Conservation (phyloP, 176 grass and related monocot genomes). For the Ampelocalamus luodianensis region DNA sequence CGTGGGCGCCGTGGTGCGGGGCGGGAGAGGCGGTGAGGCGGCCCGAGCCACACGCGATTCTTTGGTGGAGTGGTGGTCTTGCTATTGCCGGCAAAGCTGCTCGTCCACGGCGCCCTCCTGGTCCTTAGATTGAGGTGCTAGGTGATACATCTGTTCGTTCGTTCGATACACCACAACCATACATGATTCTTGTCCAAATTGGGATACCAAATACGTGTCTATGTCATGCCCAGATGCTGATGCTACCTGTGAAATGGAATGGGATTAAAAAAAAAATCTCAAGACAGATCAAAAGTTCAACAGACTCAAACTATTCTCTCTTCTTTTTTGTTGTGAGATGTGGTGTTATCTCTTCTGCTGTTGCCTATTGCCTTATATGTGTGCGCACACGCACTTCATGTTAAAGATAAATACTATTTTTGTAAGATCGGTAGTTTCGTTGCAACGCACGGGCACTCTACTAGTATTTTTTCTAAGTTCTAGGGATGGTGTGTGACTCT, state of each 20-base stretch:
- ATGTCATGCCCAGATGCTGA: background rate
- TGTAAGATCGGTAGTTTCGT: no score
- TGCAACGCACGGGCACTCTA: no score
- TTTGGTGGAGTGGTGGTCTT: constrained; percentile 58
- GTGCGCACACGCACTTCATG: no score
- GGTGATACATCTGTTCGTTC: background rate
- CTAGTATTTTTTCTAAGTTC: no score
- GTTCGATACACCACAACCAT: constrained; percentile 4
- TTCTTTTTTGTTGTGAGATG: background rate
- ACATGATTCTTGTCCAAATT: constrained; percentile 42
- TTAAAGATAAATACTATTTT: no score
- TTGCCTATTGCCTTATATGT: background rate
- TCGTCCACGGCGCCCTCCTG: constrained; percentile 62
- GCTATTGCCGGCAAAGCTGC: constrained; percentile 60
- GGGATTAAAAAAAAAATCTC: background rate
- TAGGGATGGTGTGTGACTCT: no score
- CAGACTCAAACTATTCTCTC: background rate
- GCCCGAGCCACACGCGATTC: constrained; percentile 39
- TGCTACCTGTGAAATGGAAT: background rate
- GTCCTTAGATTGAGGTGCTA: constrained; percentile 48
- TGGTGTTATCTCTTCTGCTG: background rate
- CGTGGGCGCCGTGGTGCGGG: constrained; percentile 38
- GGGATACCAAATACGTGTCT: background rate
- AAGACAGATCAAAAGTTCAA: constrained; percentile 12
- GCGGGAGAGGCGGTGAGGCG: constrained; percentile 50